phyloP scores from a whole-genome alignment of 768 basidiomycete species.

The Tulasnella sp. region DNA sequence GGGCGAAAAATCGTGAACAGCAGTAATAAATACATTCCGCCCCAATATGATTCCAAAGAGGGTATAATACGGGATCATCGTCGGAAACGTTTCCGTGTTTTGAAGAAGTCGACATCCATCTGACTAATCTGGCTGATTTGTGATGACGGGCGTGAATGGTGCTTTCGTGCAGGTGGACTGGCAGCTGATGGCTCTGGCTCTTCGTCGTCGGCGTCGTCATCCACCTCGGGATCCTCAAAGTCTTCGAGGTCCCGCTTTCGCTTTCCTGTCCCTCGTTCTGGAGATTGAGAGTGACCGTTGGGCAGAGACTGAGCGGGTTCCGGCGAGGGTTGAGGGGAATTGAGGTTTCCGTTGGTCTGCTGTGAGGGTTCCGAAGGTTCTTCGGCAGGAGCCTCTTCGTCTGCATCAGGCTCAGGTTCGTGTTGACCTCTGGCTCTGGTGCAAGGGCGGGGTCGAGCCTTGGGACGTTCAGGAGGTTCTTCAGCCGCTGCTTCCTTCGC shows the following conservation, averaged over 20 bases:
- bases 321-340: slow-evolving; percentile 13
- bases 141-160: slow-evolving; percentile 30
- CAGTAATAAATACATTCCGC: not conserved
- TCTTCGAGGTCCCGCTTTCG: slow-evolving; percentile 40
- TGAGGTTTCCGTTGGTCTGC: slow-evolving; percentile 35
- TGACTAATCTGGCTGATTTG: slow-evolving; percentile 35
- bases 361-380: slow-evolving; percentile 13
- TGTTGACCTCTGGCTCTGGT: slow-evolving; percentile 39
- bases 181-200: slow-evolving; percentile 39
- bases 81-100: slow-evolving; percentile 31
- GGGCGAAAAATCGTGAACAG: not conserved
- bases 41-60: not conserved
- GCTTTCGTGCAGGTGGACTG: not conserved
- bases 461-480: slow-evolving; percentile 16
- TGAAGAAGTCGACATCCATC: slow-evolving; percentile 34
- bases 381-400: not conserved
- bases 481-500: not conserved
- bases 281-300: not conserved
- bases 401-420: not conserved
- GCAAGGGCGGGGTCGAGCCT: slow-evolving; percentile 33
- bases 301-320: slow-evolving; percentile 1
- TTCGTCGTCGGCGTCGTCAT: slow-evolving; percentile 41
- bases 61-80: slow-evolving; percentile 9
- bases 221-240: slow-evolving; percentile 37
- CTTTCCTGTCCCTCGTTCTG: slow-evolving; percentile 32